A percentile compares a stretch with the other conserved stretches of the same genome.
Evolutionary conservation across 108 stramenopile species (phyloP).

Genomic region (Conticribra weissflogii): DNA sequence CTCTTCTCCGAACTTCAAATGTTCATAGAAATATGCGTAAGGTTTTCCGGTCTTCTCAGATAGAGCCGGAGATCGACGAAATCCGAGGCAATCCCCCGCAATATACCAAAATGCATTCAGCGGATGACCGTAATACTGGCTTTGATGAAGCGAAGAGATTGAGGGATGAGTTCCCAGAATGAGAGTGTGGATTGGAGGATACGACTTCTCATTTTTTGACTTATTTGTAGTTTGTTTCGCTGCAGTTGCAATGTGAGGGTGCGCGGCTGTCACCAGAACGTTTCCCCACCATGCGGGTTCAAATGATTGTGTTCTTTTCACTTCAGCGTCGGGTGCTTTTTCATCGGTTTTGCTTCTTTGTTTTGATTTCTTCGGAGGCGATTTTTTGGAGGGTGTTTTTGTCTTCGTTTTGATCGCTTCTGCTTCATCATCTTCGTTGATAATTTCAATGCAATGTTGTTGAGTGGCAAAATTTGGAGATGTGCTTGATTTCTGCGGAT

Average conservation of each 20-base stretch:
- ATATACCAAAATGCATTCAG: slow-evolving; percentile 90
- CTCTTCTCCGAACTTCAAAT: slow-evolving; percentile 55
- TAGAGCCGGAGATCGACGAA: slow-evolving; percentile 60
- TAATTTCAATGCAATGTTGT: too few species aligned
- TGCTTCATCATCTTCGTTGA: too few species aligned
- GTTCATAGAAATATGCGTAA: slow-evolving; percentile 52
- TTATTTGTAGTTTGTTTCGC: neutral
- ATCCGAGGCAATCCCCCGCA: slow-evolving; percentile 78
- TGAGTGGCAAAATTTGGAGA: too few species aligned
- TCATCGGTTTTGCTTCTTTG: slow-evolving; percentile 6
- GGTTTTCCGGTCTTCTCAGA: slow-evolving; percentile 55
- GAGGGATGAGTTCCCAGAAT: slow-evolving; percentile 84
- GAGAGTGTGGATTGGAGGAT: slow-evolving; percentile 69
- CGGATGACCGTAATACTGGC: slow-evolving; percentile 68
- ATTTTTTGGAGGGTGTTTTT: neutral
- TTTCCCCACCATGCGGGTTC: slow-evolving; percentile 54
- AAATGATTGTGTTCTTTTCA: slow-evolving; percentile 36
- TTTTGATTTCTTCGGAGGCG: slow-evolving; percentile 3
- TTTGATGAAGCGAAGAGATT: slow-evolving; percentile 50
- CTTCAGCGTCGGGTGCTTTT: neutral
- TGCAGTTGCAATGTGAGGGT: slow-evolving; percentile 4
- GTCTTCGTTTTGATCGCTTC: neutral
- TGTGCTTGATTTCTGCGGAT: too few species aligned
- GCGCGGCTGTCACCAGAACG: slow-evolving; percentile 9
- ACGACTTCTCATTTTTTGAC: neutral